Conservation (phyloP, 148 eudicot genomes). For the Amaranthus palmeri region DNA sequence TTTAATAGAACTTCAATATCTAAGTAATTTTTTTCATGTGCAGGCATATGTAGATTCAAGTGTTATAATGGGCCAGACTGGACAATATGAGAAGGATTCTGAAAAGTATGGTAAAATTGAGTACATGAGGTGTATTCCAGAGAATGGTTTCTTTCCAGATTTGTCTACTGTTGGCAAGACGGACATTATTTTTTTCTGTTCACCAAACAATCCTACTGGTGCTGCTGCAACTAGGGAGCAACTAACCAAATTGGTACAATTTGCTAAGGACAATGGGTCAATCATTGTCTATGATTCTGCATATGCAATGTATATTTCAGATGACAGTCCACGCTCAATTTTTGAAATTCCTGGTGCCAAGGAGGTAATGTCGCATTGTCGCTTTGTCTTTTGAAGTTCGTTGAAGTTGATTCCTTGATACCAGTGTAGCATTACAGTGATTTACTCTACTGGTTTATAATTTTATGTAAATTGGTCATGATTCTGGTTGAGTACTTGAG, state of each 20-base stretch:
- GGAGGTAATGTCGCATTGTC: conserved; percentile 40
- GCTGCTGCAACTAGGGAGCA: conserved; percentile 88
- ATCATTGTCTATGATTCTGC: conserved; percentile 93
- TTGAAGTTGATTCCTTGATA: not conserved
- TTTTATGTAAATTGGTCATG: not conserved
- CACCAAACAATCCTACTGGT: conserved; percentile 99
- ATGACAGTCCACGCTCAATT: conserved; percentile 76
- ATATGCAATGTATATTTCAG: conserved; percentile 86
- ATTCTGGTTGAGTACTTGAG: not conserved
- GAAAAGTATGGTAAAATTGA: conserved; percentile 76
- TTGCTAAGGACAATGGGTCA: conserved; percentile 87
- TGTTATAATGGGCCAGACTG: conserved; percentile 88
- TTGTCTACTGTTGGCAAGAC: conserved; percentile 63
- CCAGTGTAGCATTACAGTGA: not conserved
- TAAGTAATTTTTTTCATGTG: not conserved
- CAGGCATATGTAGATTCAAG: conserved; percentile 95
- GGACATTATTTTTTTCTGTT: conserved; percentile 85
- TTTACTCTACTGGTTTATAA: not conserved
- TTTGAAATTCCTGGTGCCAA: conserved; percentile 92
- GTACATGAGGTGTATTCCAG: conserved; percentile 91
- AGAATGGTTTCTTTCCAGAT: conserved; percentile 91
- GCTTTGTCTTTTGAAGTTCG: not conserved
- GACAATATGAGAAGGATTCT: conserved; percentile 56
- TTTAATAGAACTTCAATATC: not conserved
- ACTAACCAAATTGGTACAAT: conserved; percentile 62